Base-by-base conservation (phyloP, 495 filamentous ascomycete species). In the Rostrohypoxylon terebratum region DNA sequence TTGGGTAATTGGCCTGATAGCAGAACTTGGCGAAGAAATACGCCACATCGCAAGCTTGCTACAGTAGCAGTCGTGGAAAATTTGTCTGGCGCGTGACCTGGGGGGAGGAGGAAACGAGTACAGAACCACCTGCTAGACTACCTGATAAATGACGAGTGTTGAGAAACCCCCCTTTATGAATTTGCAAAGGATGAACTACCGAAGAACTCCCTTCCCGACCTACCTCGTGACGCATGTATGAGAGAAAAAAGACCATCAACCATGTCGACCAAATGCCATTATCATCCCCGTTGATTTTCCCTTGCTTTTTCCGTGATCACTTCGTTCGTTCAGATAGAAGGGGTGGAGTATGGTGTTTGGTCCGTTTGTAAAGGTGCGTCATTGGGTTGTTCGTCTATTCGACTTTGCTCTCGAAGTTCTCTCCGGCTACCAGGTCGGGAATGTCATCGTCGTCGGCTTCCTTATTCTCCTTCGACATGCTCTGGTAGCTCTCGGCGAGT, bases 401-500 rank as follows among this genome's bases (percentile, higher is more conserved):
- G 75, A 94, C 92, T 84, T 94, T 95, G 83, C 88, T 92, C 87
- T 98, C 96, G 77, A 99, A 99, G 88, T 92, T 96, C 88, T 96
- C 92, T 76, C 96, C 96, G 76, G 90, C 93, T 21, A 99, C 94
- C 71, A 99, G 87, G 68, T 98, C 95, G 68, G 96, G 96, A 83
- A 99, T 99, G 74, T 97, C 92, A 53, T 94, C 95, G 65, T 93
- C 90, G 59, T 90, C 89, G 21, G 83, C 89, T 50, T 93, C 91
- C 86, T 94, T 93, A 83, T 96, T 91, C 79, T 90, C 90, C 91
- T 97, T 97, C 87, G 98, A 96, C 91, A 99, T 90, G 85, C 89
- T 95, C 90, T 99, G 96, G 88, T 98, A 99, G 90, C 92, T 96
- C 90, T 99, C 96, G 64, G 96, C 96, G 38, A 99, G 89, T 87